Conservation (phyloP, 2,329 filamentous ascomycete genomes). For the Phialocephala sp. region DNA sequence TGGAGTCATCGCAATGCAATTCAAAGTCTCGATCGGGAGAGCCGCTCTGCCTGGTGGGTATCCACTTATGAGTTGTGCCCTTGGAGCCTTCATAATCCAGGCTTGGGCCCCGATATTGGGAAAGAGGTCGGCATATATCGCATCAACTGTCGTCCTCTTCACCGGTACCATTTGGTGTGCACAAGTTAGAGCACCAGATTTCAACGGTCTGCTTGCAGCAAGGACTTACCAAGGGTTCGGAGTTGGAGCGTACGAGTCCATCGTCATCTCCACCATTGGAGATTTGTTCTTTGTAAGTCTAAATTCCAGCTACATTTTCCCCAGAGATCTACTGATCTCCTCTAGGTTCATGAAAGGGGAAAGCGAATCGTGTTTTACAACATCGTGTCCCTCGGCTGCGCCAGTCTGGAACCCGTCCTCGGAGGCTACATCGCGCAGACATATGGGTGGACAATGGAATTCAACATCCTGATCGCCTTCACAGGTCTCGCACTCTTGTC, state of each 20-base stretch:
- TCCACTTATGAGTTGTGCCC: slow-evolving; percentile 7
- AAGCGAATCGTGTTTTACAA: slow-evolving; percentile 6
- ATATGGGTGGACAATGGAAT: slow-evolving; percentile 13
- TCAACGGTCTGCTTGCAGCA: background rate
- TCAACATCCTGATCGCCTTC: slow-evolving; percentile 10
- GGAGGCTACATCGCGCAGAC: slow-evolving; percentile 8
- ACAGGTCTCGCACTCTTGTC: background rate
- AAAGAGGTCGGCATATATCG: slow-evolving; percentile 7
- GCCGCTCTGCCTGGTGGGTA: slow-evolving; percentile 2
- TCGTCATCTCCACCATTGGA: slow-evolving; percentile 6
- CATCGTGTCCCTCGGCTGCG: slow-evolving; percentile 1
- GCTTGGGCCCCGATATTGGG: background rate
- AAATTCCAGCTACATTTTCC: too few species aligned
- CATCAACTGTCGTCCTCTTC: background rate
- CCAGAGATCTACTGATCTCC: background rate
- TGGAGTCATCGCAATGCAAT: slow-evolving; percentile 3
- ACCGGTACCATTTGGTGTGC: slow-evolving; percentile 4
- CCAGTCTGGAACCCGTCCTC: background rate
- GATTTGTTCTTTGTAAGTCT: slow-evolving; percentile 11
- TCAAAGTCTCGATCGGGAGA: background rate
- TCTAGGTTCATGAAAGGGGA: slow-evolving; percentile 10
- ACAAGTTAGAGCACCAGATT: background rate
- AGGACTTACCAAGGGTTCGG: slow-evolving; percentile 7
- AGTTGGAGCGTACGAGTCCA: slow-evolving; percentile 6
- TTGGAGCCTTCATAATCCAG: background rate